These are phyloP conservation scores for Dactylella cylindrospora DNA, from an alignment of 2,329 filamentous ascomycete species.

Conservation along the genomic window DNA sequence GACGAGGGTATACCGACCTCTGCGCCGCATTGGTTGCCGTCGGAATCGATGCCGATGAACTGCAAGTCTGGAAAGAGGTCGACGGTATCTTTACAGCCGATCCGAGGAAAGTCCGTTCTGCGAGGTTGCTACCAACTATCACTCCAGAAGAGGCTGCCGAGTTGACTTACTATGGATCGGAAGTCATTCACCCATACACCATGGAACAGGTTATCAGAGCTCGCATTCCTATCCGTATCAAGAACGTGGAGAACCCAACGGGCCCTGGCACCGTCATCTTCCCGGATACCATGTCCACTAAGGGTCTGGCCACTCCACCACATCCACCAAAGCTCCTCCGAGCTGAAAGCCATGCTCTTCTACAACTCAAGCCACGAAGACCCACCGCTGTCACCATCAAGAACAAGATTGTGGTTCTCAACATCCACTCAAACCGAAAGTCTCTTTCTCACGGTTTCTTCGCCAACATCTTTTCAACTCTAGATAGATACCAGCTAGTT, in stretches of 20 bases:
- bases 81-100: constrained; percentile 89
- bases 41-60: constrained; percentile 78
- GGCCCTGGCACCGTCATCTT: constrained; percentile 79
- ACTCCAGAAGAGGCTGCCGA: constrained; percentile 94
- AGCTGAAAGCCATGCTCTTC: constrained; percentile 32
- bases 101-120: constrained; percentile 85
- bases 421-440: constrained; percentile 96
- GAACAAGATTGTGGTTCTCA: constrained; percentile 92
- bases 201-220: constrained; percentile 95
- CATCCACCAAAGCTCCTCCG: constrained; percentile 47
- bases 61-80: constrained; percentile 99
- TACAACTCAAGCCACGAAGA: constrained; percentile 61
- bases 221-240: constrained; percentile 82
- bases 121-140: constrained; percentile 81
- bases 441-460: constrained; percentile 96
- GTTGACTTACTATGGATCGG: constrained; percentile 88
- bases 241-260: constrained; percentile 84
- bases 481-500: constrained; percentile 81
- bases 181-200: constrained; percentile 97
- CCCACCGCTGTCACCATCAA: constrained; percentile 95
- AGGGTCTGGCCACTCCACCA: constrained; percentile 55
- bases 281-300: constrained; percentile 65
- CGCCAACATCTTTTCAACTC: constrained; percentile 85
- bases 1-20: constrained; percentile 93
- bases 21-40: constrained; percentile 91